These are phyloP conservation scores for Oidium heveae DNA, from an alignment of 2,329 filamentous ascomycete species.

Conservation along the genomic window DNA sequence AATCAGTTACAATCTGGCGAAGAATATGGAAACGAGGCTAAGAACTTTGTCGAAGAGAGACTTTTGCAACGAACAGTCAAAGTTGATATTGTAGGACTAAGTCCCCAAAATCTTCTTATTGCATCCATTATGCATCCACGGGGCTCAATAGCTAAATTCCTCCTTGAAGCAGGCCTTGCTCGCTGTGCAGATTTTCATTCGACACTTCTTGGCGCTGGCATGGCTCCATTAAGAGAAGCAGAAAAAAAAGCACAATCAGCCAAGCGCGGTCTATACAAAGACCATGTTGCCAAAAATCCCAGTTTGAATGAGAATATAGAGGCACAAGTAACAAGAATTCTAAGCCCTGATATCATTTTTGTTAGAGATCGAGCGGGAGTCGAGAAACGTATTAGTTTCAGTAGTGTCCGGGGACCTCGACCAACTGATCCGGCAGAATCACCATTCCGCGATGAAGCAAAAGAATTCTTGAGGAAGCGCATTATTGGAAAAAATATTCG, in stretches of 20 bases:
- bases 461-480: conserved; percentile 84
- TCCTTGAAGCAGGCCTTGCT: conserved; percentile 72
- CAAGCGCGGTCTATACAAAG: conserved; percentile 58
- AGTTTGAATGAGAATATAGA: conserved; percentile 41
- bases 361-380: conserved; percentile 60
- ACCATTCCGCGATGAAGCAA: conserved; percentile 76
- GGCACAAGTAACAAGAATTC: conserved; percentile 59
- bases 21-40: conserved; percentile 71
- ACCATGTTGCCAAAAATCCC: conserved; percentile 44
- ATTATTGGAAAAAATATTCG: conserved; percentile 90
- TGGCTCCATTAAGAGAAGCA: conserved; percentile 62
- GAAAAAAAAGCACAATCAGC: conserved; percentile 64
- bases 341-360: conserved; percentile 73
- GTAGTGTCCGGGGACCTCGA: conserved; percentile 84
- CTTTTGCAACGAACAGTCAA: conserved; percentile 69
- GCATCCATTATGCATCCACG: conserved; percentile 59
- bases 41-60: conserved; percentile 63
- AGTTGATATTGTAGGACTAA: conserved; percentile 62
- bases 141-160: conserved; percentile 77
- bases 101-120: conserved; percentile 77
- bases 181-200: conserved; percentile 92
- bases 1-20: conserved; percentile 56
- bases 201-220: conserved; percentile 67
- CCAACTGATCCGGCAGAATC: conserved; percentile 64
- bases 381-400: conserved; percentile 79